Base-by-base conservation (phyloP, 805 yeast species). In the Metschnikowia baotianmanensis region DNA sequence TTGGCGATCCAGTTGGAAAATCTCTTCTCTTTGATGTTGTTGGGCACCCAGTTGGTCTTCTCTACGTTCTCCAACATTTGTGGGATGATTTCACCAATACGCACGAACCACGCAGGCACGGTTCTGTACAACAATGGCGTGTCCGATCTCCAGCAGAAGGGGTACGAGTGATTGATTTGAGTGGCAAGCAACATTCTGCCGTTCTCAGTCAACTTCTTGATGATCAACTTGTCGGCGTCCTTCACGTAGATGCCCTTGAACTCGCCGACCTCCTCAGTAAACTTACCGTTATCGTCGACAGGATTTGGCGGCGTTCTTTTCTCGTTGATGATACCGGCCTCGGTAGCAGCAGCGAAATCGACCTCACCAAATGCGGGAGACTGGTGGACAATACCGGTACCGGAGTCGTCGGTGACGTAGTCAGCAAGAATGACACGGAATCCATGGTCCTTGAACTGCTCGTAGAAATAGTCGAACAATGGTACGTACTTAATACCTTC, bases 131-230 rank as follows among this genome's bases (percentile, higher is more conserved):
- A 67, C 62, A 93, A 80, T 40, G 99, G 99, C 22, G 99, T 93
- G 62, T 93, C 99, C 3, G 98, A 91, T 78, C 99, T 85, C 99
- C 99, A 93, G 74, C 99, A 93, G 84, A 93, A 93, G 57, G 99
- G 99, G 68, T 93, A 93, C 65, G 95, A 84, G 76, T 93, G 99
- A 70, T 82, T 82, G 52, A 90, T 76, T 74, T 93, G 98, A 31
- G 87, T 72, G 43, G 82, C 83, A 31, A 80, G 77, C 50, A 93
- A 72, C 26, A 93, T 53, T 51, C 83, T 77, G 37, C 96, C 98
- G 28, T 72, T 64, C 38, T 80, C 86, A 45, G 93, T 86, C 61
- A 93, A 74, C 50, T 77, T 69, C 68, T 88, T 90, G 65, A 93
- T 88, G 61, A 93, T 91, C 57, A 78, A 76, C 56, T 88, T 82